Evolutionary conservation across 1,284 basidiomycete genomes (phyloP).

Genomic region (Puccinia triticina): DNA sequence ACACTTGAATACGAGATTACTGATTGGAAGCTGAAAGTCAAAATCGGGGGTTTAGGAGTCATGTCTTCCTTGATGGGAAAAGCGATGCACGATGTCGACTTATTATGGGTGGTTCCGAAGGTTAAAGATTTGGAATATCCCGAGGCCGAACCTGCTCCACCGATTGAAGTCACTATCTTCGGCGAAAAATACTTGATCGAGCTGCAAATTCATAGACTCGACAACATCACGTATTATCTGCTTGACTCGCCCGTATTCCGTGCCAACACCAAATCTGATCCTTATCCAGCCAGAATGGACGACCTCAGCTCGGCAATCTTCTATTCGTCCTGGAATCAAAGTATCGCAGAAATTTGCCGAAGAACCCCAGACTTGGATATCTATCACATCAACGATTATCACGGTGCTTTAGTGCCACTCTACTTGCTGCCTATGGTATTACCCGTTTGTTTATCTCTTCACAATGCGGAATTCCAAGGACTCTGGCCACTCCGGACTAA

Average conservation of each 20-base stretch:
- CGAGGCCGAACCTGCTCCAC: conserved; percentile 58
- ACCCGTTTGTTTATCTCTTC: conserved; percentile 84
- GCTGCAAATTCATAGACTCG: conserved; percentile 83
- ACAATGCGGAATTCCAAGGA: conserved; percentile 95
- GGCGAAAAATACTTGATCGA: conserved; percentile 91
- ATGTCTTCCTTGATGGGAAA: conserved; percentile 96
- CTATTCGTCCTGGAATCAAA: conserved; percentile 96
- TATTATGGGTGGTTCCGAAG: conserved; percentile 89
- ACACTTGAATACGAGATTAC: conserved; percentile 93
- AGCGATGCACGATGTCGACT: conserved; percentile 90
- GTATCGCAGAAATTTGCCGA: conserved; percentile 83
- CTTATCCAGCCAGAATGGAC: conserved; percentile 93
- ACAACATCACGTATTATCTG: conserved; percentile 90
- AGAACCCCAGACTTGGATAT: conserved; percentile 82
- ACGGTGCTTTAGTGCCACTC: conserved; percentile 83
- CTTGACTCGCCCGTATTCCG: conserved; percentile 92
- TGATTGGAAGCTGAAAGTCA: conserved; percentile 94
- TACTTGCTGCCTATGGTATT: conserved; percentile 86
- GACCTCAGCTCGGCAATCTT: conserved; percentile 91
- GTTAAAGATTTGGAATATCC: conserved; percentile 64
- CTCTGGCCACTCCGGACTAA: conserved; percentile 91
- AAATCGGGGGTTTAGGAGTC: conserved; percentile 92
- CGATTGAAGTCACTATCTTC: conserved; percentile 92
- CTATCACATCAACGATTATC: conserved; percentile 83
- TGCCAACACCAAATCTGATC: conserved; percentile 88